Conservation (phyloP, 2,329 filamentous ascomycete species). For the Claviceps cyperi region DNA sequence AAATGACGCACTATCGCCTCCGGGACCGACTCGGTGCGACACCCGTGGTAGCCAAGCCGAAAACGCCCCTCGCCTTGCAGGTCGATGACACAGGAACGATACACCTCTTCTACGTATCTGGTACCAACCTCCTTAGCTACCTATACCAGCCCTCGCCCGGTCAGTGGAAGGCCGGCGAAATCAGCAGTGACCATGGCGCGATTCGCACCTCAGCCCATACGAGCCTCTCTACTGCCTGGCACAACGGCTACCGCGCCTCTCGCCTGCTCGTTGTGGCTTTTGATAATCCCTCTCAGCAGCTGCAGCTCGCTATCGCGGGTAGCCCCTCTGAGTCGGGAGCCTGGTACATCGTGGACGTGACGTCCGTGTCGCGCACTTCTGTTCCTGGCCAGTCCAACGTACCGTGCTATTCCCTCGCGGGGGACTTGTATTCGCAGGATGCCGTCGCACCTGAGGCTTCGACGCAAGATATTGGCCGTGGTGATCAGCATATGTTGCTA, state of each 20-base stretch:
- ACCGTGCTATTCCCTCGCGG: constrained; percentile 9
- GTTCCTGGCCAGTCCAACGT: constrained; percentile 6
- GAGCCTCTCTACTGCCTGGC: constrained; percentile 10
- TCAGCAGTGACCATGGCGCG: constrained; percentile 1
- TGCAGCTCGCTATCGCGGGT: constrained; percentile 9
- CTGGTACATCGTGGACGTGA: constrained; percentile 8
- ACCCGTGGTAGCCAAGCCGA: constrained; percentile 5
- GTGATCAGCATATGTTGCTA: constrained; percentile 6
- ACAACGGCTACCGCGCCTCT: constrained; percentile 5
- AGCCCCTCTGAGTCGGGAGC: constrained; percentile 4
- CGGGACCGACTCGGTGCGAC: constrained; percentile 5
- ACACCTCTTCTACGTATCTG: constrained; percentile 13
- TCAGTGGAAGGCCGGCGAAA: constrained; percentile 7
- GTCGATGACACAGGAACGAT: constrained; percentile 7
- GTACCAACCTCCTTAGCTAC: constrained; percentile 7
- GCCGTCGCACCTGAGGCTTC: no score
- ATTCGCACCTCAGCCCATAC: constrained; percentile 5
- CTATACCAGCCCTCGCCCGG: constrained; percentile 6
- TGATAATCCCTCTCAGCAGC: constrained; percentile 5
- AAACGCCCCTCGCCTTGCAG: constrained; percentile 10
- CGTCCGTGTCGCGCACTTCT: constrained; percentile 2
- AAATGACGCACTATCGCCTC: constrained; percentile 4
- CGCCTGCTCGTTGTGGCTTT: constrained; percentile 9
- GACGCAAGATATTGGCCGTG: not conserved
- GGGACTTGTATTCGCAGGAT: constrained; percentile 7